phyloP scores from a whole-genome alignment of 2,329 filamentous ascomycete species.

The Pyricularia grisea region DNA sequence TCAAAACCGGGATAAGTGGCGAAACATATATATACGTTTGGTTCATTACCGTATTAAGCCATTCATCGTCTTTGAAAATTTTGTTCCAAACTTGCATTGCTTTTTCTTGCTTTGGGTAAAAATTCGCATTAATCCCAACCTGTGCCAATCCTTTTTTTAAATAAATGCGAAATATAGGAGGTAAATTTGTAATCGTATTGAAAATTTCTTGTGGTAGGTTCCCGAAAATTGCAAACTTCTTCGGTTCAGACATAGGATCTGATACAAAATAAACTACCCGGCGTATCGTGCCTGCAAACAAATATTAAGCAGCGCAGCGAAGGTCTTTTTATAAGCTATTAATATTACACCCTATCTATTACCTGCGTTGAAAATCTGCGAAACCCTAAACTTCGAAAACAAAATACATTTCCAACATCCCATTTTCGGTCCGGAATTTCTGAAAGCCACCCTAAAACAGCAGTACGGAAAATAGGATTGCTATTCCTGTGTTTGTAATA shows the following conservation, averaged over 20 bases:
- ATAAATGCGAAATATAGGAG: not conserved
- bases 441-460: not conserved
- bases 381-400: not conserved
- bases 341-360: not conserved
- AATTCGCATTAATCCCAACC: not conserved
- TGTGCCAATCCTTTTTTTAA: not conserved
- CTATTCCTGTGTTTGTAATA: not conserved
- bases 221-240: not conserved
- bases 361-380: not conserved
- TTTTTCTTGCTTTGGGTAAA: not conserved
- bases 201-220: not conserved
- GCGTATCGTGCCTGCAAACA: not conserved
- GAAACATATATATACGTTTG: not conserved
- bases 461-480: not conserved
- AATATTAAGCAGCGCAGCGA: not conserved
- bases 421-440: not conserved
- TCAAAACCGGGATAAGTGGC: not conserved
- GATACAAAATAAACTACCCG: not conserved
- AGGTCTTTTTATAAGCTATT: not conserved
- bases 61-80: not conserved
- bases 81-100: not conserved
- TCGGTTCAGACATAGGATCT: not conserved
- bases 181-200: not conserved
- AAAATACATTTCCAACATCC: not conserved
- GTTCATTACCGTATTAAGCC: not conserved